These are phyloP conservation scores for Ustilago cynodontis DNA, from an alignment of 1,284 basidiomycete genomes.

Conservation along the genomic window DNA sequence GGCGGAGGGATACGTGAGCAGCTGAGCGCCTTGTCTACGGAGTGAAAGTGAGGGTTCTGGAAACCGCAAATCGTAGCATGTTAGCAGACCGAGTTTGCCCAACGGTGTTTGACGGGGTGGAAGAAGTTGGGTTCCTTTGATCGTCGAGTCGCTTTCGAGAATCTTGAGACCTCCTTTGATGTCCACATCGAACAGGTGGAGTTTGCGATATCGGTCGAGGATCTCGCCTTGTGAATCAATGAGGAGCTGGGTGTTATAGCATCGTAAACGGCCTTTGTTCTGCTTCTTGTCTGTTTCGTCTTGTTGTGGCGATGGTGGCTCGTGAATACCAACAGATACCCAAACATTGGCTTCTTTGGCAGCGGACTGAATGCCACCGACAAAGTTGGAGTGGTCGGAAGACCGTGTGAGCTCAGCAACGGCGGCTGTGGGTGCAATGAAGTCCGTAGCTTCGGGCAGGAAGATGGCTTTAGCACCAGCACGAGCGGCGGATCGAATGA, in stretches of 20 bases:
- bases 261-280: constrained; percentile 63
- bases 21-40: constrained; percentile 71
- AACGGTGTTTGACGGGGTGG: constrained; percentile 67
- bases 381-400: constrained; percentile 62
- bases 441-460: constrained; percentile 73
- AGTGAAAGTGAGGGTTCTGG: constrained; percentile 72
- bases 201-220: constrained; percentile 71
- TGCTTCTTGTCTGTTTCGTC: constrained; percentile 35
- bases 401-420: constrained; percentile 63
- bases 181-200: constrained; percentile 74
- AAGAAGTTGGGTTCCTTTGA: constrained; percentile 69
- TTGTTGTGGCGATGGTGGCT: constrained; percentile 64
- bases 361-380: constrained; percentile 67
- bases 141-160: constrained; percentile 69
- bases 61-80: constrained; percentile 74
- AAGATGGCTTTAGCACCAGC: constrained; percentile 72
- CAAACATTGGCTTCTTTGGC: constrained; percentile 71
- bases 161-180: constrained; percentile 68
- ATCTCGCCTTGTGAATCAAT: constrained; percentile 71
- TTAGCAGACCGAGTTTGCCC: constrained; percentile 71
- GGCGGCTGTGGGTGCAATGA: constrained; percentile 71
- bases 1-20: constrained; percentile 73
- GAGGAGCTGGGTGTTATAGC: constrained; percentile 73
- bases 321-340: constrained; percentile 73
- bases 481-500: constrained; percentile 68